Conservation (phyloP, 2,329 filamentous ascomycete genomes). For the Colletotrichum agaves region DNA sequence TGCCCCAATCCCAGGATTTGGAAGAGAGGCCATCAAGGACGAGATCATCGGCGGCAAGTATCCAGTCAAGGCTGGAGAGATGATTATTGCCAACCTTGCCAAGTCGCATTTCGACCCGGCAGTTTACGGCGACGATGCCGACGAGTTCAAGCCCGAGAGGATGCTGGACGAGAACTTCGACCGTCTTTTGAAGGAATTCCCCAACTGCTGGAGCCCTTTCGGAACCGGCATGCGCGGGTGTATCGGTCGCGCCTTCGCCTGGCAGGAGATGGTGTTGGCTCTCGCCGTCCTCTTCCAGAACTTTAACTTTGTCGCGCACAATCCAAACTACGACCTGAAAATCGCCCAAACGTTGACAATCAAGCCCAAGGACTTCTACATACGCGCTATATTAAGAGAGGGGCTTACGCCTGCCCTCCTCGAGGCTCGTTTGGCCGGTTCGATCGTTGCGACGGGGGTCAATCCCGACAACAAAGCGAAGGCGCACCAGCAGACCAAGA, state of each 20-base stretch:
- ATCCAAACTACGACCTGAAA: slow-evolving; percentile 65
- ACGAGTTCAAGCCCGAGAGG: slow-evolving; percentile 68
- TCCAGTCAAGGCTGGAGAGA: slow-evolving; percentile 56
- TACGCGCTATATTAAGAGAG: slow-evolving; percentile 64
- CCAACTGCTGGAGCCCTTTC: slow-evolving; percentile 61
- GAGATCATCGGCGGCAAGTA: slow-evolving; percentile 66
- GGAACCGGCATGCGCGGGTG: slow-evolving; percentile 63
- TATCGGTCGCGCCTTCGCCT: slow-evolving; percentile 64
- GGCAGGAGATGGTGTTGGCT: slow-evolving; percentile 61
- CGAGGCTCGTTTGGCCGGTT: slow-evolving; percentile 56
- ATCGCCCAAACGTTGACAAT: slow-evolving; percentile 67
- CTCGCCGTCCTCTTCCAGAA: slow-evolving; percentile 70
- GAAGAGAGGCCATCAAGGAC: slow-evolving; percentile 48
- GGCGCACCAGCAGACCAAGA: neutral
- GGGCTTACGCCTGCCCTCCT: slow-evolving; percentile 52
- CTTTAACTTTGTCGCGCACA: slow-evolving; percentile 71
- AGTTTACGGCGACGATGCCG: slow-evolving; percentile 67
- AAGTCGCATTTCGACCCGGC: slow-evolving; percentile 65
- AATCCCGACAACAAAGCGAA: slow-evolving; percentile 8
- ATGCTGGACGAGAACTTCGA: slow-evolving; percentile 66
- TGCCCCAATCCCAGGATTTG: slow-evolving; percentile 43
- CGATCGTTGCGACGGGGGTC: slow-evolving; percentile 27
- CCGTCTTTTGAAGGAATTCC: slow-evolving; percentile 46
- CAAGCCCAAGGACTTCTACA: slow-evolving; percentile 69
- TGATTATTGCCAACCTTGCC: slow-evolving; percentile 56